Evolutionary conservation across 2,329 filamentous ascomycete genomes (phyloP).

Genomic region (Pezicula rhizophila): DNA sequence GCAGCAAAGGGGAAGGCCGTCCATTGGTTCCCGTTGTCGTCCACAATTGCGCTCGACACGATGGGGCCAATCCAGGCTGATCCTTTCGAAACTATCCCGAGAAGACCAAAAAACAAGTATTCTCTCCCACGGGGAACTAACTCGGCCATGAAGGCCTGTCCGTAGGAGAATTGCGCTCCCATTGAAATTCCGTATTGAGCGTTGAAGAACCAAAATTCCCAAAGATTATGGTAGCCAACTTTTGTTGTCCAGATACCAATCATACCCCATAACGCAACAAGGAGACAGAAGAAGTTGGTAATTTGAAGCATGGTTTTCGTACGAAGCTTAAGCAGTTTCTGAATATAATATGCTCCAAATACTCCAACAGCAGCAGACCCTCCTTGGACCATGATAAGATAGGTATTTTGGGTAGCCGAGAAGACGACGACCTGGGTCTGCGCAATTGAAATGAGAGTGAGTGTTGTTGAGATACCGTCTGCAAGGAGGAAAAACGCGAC

Average conservation of each 20-base stretch:
- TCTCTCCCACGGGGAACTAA: conserved; percentile 24
- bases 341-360: conserved; percentile 21
- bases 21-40: conserved; percentile 23
- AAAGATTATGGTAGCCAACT: conserved; percentile 24
- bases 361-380: conserved; percentile 18
- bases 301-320: conserved; percentile 26
- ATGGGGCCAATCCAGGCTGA: conserved; percentile 27
- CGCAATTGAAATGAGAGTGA: conserved; percentile 22
- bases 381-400: conserved; percentile 25
- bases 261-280: conserved; percentile 24
- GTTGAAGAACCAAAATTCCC: conserved; percentile 27
- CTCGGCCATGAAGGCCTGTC: conserved; percentile 27
- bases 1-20: conserved; percentile 23
- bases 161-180: conserved; percentile 24
- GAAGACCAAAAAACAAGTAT: conserved; percentile 26
- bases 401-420: conserved; percentile 23
- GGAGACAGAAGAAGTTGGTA: conserved; percentile 20
- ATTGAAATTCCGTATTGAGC: conserved; percentile 21
- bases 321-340: conserved; percentile 19
- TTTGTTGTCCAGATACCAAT: conserved; percentile 25
- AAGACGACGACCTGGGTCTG: conserved; percentile 25
- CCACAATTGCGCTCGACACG: conserved; percentile 24
- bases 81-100: conserved; percentile 26
- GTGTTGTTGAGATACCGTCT: conserved; percentile 22
- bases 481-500: conserved; percentile 25